Evolutionary conservation across 2,329 filamentous ascomycete species (phyloP).

Genomic region (Fusarium sp.): DNA sequence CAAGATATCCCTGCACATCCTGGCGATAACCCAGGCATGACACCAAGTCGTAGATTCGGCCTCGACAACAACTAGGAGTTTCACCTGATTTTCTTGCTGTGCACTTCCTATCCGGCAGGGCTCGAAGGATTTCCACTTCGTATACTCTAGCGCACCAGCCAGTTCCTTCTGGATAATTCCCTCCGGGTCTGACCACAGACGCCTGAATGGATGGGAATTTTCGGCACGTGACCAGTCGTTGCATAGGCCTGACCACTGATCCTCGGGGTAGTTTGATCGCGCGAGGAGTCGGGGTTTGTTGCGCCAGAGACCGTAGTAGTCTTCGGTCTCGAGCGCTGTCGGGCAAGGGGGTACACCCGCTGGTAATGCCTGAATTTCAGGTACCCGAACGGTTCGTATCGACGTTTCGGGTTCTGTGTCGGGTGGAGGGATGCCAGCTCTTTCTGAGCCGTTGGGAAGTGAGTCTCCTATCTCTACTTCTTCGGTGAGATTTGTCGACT

Average conservation of each 20-base stretch:
- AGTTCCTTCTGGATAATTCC: not conserved
- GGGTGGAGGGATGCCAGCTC: not conserved
- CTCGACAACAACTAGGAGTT: not conserved
- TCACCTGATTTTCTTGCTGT: not conserved
- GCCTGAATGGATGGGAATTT: not conserved
- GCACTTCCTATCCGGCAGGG: not conserved
- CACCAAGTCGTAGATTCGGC: not conserved
- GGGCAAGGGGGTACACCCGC: not conserved
- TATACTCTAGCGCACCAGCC: not conserved
- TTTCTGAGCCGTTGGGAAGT: too few species aligned
- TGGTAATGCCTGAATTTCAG: not conserved
- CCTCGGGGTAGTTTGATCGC: not conserved
- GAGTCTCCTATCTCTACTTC: not conserved
- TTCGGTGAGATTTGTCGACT: not conserved
- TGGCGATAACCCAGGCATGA: not conserved
- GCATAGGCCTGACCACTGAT: not conserved
- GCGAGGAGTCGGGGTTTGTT: not conserved
- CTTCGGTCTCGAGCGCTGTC: not conserved
- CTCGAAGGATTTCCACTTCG: not conserved
- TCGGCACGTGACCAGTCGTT: not conserved
- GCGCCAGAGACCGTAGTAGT: not conserved
- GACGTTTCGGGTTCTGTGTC: not conserved
- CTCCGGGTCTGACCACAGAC: not conserved
- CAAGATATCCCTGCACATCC: not conserved
- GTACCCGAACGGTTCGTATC: not conserved